Conservation (phyloP, 2,329 filamentous ascomycete species). For the Ploettnerulaceae sp. region DNA sequence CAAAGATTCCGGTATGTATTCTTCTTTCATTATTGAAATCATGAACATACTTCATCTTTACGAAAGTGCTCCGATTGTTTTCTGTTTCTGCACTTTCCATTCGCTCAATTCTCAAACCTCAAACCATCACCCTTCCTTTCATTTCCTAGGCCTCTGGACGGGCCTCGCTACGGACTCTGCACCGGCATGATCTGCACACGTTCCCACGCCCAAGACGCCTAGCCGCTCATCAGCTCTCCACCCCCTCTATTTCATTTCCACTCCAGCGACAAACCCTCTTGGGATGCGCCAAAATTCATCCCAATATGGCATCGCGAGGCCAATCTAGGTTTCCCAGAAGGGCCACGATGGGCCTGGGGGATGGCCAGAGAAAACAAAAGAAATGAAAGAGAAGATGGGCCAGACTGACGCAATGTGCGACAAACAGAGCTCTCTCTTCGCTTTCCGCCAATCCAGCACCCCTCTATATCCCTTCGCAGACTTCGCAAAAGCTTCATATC, state of each 20-base stretch:
- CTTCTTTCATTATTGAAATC: too few species aligned
- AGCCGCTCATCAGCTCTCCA: background rate
- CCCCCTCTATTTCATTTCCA: constrained; percentile 5
- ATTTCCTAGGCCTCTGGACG: background rate
- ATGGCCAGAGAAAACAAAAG: background rate
- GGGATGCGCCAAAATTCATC: background rate
- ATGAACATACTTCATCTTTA: too few species aligned
- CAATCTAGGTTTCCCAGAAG: constrained; percentile 1
- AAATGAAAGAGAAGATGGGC: background rate
- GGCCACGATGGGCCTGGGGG: too few species aligned
- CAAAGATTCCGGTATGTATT: too few species aligned
- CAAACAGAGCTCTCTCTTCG: constrained; percentile 8
- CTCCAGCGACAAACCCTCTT: background rate
- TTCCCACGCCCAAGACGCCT: background rate
- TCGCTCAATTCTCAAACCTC: background rate
- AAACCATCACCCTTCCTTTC: background rate
- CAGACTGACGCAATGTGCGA: constrained; percentile 12
- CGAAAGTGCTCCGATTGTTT: too few species aligned
- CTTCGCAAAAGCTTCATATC: too few species aligned
- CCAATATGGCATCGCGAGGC: constrained; percentile 2
- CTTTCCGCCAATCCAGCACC: too few species aligned
- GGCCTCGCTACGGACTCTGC: background rate
- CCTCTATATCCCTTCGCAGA: too few species aligned
- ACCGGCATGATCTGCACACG: background rate
- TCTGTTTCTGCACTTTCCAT: background rate